Base-by-base conservation (phyloP, 1,139 yeast species). In the Martiniozyma asiatica region DNA sequence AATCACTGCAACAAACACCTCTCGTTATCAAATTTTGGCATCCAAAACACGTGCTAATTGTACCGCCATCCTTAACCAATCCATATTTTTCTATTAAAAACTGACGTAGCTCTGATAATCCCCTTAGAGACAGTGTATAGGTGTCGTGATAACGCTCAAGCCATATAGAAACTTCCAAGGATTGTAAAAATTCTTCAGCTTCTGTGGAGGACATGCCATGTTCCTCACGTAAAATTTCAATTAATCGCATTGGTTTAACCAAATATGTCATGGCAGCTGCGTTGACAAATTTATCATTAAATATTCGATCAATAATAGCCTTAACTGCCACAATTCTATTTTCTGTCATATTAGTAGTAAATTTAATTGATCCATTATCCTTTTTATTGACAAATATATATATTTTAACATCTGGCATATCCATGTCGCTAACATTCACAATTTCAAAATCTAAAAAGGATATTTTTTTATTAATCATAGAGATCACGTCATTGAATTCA, bases 1-100 rank as follows among this genome's bases (percentile, higher is more conserved):
- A 35, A 14, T 53, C 54, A 0, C 47, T 37, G 41, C 70, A 63
- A 23, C 55, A 55, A 5, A 53, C 42, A 1, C 85, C 85, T 29
- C 63, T 38, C 0, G 81, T 74, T 6, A 72, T 68, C 10, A 74
- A 52, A 21, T 65, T 70, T n/a, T 56, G 52, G 48, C 85, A 77
- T 13, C 68, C 73, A 17, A 43, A 40, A 43, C 87, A 77, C 8
- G 45, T 22, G 6, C 59, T 48, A 1, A 74, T 45, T 16, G 61
- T 56, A 2, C 73, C 76, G 4, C 36, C 39, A 10, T 30, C 27
- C 5, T 30, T 12, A 5, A 46, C 42, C 8, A 44, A 51, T 3
- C 68, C 74, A 39, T 56, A 65, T 17, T 67, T 58, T 16, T 59
- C 65, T 7, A 59, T 43, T 27, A 73, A 45, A 40, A 60, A 67